phyloP scores from a whole-genome alignment of 192 early-diverging fungal species.

The Linnemannia elongata region DNA sequence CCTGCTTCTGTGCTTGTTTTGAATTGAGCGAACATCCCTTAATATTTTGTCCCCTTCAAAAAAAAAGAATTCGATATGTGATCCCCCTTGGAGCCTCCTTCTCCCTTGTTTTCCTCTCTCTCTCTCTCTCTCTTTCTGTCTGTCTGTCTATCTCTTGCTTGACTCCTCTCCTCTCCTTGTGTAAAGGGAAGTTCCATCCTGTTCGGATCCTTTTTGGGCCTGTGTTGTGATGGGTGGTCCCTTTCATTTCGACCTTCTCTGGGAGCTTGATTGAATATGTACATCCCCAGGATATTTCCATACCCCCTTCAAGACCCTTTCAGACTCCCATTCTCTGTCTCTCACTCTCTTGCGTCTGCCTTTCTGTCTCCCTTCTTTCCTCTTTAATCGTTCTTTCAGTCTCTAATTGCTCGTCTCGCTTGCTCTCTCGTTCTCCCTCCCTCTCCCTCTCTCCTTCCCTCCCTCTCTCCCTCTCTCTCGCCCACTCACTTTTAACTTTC shows the following conservation, averaged over 20 bases:
- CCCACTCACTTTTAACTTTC: too few relatives aligned
- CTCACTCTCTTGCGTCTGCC: not conserved
- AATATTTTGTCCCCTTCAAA: not conserved
- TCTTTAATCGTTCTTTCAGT: not conserved
- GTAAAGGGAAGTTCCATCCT: conserved; percentile 23
- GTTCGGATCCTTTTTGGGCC: conserved; percentile 20
- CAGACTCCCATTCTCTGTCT: not conserved
- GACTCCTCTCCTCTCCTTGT: not conserved
- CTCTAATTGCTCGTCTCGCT: not conserved
- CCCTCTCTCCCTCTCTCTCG: not conserved
- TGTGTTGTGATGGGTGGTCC: not conserved
- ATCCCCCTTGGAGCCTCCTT: conserved; percentile 30
- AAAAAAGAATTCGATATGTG: not conserved
- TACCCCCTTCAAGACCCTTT: not conserved
- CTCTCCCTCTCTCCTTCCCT: not conserved
- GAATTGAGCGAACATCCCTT: not conserved
- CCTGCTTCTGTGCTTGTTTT: not conserved
- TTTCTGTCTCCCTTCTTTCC: not conserved
- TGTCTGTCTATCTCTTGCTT: not conserved
- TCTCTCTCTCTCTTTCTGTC: not conserved
- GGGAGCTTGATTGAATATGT: not conserved
- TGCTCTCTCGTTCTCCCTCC: not conserved
- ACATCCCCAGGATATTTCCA: not conserved
- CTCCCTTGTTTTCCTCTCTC: conserved; percentile 1
- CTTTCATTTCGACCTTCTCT: not conserved